Conservation (phyloP, 1,139 yeast genomes). For the Debaryomyces psychrophilus region DNA sequence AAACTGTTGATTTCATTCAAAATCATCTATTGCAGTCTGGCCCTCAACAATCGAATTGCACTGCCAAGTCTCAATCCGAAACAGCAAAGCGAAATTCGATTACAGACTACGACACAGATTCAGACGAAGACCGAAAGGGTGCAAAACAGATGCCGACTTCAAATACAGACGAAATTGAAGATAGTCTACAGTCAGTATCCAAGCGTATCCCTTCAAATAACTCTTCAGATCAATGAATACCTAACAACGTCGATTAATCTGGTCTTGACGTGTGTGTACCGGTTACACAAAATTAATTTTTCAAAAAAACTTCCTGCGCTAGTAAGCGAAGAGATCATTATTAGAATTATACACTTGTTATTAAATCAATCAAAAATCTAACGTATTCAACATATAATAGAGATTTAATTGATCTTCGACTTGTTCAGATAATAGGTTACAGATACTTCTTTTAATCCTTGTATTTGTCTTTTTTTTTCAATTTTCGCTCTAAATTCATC, state of each 20-base stretch:
- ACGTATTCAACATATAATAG: slow-evolving; percentile 3
- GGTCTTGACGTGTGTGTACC: slow-evolving; percentile 3
- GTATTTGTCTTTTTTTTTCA: slow-evolving; percentile 3
- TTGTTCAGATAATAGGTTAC: slow-evolving; percentile 1
- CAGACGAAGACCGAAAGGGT: neutral
- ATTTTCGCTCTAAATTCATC: neutral
- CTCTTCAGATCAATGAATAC: neutral
- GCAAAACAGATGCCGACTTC: neutral
- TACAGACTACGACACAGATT: slow-evolving; percentile 1
- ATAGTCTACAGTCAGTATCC: slow-evolving; percentile 1
- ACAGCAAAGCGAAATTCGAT: neutral
- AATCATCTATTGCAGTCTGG: neutral
- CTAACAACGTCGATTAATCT: neutral
- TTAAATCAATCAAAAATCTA: neutral
- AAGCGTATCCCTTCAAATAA: neutral
- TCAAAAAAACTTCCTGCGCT: slow-evolving; percentile 4
- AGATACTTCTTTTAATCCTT: neutral
- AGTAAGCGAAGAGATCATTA: slow-evolving; percentile 13
- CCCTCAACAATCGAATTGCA: neutral
- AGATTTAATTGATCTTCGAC: neutral
- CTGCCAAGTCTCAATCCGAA: neutral
- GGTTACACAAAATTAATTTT: slow-evolving; percentile 7
- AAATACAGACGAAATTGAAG: slow-evolving; percentile 1
- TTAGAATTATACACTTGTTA: neutral
- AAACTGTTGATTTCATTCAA: neutral